These are phyloP conservation scores for Microdochium bolleyi DNA, from an alignment of 2,329 filamentous ascomycete species.

Conservation along the genomic window DNA sequence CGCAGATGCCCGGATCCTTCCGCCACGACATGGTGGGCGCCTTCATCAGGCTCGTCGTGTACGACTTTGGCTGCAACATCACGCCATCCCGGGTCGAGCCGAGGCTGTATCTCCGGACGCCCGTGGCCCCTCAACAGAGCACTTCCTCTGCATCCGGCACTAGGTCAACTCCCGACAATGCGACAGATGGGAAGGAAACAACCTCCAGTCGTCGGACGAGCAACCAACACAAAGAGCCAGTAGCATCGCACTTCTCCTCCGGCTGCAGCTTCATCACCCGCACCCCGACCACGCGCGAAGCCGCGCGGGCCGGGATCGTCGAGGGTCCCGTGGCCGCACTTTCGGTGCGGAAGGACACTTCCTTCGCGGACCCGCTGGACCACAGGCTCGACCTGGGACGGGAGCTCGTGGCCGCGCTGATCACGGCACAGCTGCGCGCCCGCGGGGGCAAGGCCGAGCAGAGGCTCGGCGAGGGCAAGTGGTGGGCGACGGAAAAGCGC, in stretches of 20 bases:
- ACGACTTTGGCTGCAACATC: conserved; percentile 59
- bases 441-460: conserved; percentile 49
- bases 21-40: conserved; percentile 49
- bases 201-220: conserved; percentile 1
- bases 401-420: conserved; percentile 51
- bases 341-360: conserved; percentile 46
- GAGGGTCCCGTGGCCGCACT: conserved; percentile 56
- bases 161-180: neutral
- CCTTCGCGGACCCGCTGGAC: conserved; percentile 42
- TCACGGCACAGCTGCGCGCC: conserved; percentile 56
- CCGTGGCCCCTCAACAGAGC: conserved; percentile 8
- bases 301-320: conserved; percentile 49
- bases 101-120: conserved; percentile 41
- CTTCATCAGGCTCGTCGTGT: conserved; percentile 56
- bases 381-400: conserved; percentile 54
- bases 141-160: neutral
- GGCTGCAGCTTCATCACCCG: conserved; percentile 54
- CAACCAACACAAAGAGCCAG: conserved; percentile 20
- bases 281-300: conserved; percentile 49
- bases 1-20: conserved; percentile 49
- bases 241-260: conserved; percentile 46
- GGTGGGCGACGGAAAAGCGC: conserved; percentile 53
- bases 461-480: conserved; percentile 48
- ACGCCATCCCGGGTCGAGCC: conserved; percentile 49
- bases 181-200: neutral